Conservation (phyloP, 768 basidiomycete species). For the Suillus tomentosus region DNA sequence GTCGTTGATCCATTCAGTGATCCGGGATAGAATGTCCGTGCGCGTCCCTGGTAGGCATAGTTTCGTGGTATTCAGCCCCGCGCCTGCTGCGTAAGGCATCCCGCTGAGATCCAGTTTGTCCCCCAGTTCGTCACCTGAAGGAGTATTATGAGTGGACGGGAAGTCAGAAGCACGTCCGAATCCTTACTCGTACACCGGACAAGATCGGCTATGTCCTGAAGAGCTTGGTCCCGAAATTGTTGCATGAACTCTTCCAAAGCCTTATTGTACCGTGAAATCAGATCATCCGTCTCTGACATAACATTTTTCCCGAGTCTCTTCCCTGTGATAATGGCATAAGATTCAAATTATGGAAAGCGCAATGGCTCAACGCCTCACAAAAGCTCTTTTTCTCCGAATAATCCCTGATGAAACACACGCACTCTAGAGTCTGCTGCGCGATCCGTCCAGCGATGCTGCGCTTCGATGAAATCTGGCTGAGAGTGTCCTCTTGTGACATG, state of each 20-base stretch:
- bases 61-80: slow-evolving; percentile 4
- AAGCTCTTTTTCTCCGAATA: slow-evolving; percentile 26
- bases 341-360: too few species aligned
- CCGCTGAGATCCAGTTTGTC: slow-evolving; percentile 4
- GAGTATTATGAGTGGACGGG: neutral
- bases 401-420: slow-evolving; percentile 30
- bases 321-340: neutral
- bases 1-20: slow-evolving; percentile 19
- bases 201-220: neutral
- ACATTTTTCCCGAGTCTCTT: neutral
- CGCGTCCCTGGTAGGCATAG: slow-evolving; percentile 22
- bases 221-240: slow-evolving; percentile 1
- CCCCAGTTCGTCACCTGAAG: neutral
- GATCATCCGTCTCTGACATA: neutral
- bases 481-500: slow-evolving; percentile 5
- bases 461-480: neutral
- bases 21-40: slow-evolving; percentile 15
- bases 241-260: slow-evolving; percentile 5
- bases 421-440: slow-evolving; percentile 26
- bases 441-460: slow-evolving; percentile 5
- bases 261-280: neutral
- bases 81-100: slow-evolving; percentile 10
- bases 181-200: neutral
- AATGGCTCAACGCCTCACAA: slow-evolving; percentile 11
- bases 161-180: neutral